phyloP scores from a whole-genome alignment of 805 yeast genomes.

The Nakazawaea ernobii region DNA sequence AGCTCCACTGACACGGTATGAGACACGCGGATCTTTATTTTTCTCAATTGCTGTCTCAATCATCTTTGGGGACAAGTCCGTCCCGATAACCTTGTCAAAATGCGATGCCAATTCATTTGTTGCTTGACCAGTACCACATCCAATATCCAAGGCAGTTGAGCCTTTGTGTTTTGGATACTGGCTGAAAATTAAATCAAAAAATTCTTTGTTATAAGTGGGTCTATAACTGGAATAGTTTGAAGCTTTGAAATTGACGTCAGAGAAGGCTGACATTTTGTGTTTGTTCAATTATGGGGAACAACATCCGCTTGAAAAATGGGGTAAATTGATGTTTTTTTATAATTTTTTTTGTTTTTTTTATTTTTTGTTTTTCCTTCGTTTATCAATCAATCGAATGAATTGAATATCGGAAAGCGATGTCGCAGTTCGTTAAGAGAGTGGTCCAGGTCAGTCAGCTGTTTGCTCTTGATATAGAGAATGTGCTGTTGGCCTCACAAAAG shows the following conservation, averaged over 20 bases:
- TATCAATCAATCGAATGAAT: too few relatives aligned
- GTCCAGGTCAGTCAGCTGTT: background rate
- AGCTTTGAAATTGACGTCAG: constrained; percentile 46
- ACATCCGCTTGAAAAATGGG: constrained; percentile 18
- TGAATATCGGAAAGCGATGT: too few relatives aligned
- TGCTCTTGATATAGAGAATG: constrained; percentile 8
- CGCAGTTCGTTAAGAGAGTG: too few relatives aligned
- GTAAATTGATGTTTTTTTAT: constrained; percentile 13
- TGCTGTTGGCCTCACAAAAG: constrained; percentile 11
- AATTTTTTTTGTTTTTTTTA: background rate
- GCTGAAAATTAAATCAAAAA: constrained; percentile 34
- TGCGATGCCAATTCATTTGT: constrained; percentile 33
- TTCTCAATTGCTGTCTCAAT: constrained; percentile 32
- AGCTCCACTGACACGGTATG: constrained; percentile 16
- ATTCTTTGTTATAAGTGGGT: constrained; percentile 56
- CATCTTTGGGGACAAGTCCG: constrained; percentile 45
- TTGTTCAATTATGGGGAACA: background rate
- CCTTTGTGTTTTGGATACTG: constrained; percentile 32
- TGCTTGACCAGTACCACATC: constrained; percentile 79
- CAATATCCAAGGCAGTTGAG: constrained; percentile 56
- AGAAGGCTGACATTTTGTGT: constrained; percentile 55
- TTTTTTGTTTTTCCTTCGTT: too few relatives aligned
- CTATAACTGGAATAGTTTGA: constrained; percentile 49
- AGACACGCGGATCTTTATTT: constrained; percentile 19
- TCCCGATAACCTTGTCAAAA: constrained; percentile 33